A percentile compares a stretch with the other conserved stretches of the same genome.
phyloP scores from a whole-genome alignment of 495 filamentous ascomycete species.

The Aspergillus panamensis region DNA sequence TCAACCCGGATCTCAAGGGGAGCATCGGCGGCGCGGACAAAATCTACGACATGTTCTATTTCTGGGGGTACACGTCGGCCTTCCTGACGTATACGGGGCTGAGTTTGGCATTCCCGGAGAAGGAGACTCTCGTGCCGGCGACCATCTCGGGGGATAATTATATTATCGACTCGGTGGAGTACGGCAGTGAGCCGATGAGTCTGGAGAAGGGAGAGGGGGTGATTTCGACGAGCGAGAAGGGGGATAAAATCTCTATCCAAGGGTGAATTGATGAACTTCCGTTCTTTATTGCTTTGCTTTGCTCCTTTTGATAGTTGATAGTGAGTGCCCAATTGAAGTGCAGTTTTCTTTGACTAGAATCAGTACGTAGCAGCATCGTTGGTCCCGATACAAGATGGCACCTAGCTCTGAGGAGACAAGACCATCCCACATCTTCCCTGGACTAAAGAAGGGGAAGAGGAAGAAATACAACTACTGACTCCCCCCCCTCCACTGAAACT shows the following conservation, averaged over 20 bases:
- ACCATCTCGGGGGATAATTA: conserved; percentile 2
- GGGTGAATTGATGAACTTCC: neutral
- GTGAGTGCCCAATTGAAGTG: too few species aligned
- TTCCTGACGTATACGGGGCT: neutral
- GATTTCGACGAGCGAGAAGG: neutral
- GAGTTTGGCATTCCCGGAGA: conserved; percentile 1
- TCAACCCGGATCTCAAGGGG: neutral
- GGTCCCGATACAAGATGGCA: too few species aligned
- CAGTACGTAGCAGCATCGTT: too few species aligned
- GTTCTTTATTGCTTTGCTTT: too few species aligned
- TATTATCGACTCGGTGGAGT: neutral
- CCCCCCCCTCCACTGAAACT: conserved; percentile 9
- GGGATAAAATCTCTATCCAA: neutral
- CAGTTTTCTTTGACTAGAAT: too few species aligned
- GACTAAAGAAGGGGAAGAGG: too few species aligned
- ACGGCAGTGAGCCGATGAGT: neutral
- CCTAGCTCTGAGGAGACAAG: too few species aligned
- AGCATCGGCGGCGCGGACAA: conserved; percentile 2
- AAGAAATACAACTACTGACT: too few species aligned
- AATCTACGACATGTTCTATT: conserved; percentile 7
- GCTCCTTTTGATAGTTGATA: too few species aligned
- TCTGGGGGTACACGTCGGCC: conserved; percentile 1
- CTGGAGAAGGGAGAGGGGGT: neutral
- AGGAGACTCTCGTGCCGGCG: neutral
- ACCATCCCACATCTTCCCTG: too few species aligned